Conservation (phyloP, 306 rosid genomes). For the Carpinus fangiana region DNA sequence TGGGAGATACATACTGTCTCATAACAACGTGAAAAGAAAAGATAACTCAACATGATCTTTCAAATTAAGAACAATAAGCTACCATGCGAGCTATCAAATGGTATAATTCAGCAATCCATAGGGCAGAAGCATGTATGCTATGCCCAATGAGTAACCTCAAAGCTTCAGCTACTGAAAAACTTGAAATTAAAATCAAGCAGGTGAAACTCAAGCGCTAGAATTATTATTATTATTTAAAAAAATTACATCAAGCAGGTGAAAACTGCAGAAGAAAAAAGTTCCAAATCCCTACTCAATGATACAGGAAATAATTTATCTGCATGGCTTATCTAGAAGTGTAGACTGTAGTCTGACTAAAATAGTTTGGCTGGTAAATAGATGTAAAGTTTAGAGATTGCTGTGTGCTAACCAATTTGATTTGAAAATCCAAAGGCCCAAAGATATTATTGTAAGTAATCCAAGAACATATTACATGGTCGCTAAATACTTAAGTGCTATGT, state of each 20-base stretch:
- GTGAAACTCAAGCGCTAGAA: not conserved
- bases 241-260: not conserved
- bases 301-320: not conserved
- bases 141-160: not conserved
- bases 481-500: not conserved
- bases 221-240: not conserved
- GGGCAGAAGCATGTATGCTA: not conserved
- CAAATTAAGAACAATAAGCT: not conserved
- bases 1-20: conserved; percentile 19
- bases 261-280: not conserved
- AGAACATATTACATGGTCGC: not conserved
- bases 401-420: not conserved
- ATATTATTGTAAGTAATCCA: not conserved
- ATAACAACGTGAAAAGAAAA: not conserved
- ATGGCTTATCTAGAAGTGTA: not conserved
- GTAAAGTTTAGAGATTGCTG: not conserved
- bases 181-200: not conserved
- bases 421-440: not conserved
- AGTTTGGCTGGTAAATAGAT: not conserved
- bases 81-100: not conserved
- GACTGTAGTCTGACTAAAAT: not conserved
- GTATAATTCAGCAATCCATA: not conserved
- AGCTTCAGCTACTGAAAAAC: too few relatives aligned
- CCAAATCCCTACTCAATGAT: not conserved
- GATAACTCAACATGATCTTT: not conserved